Evolutionary conservation across 2,329 filamentous ascomycete genomes (phyloP), one percentile per base, ranked within the genome.

Genomic region (Cladosporium velox): DNA sequence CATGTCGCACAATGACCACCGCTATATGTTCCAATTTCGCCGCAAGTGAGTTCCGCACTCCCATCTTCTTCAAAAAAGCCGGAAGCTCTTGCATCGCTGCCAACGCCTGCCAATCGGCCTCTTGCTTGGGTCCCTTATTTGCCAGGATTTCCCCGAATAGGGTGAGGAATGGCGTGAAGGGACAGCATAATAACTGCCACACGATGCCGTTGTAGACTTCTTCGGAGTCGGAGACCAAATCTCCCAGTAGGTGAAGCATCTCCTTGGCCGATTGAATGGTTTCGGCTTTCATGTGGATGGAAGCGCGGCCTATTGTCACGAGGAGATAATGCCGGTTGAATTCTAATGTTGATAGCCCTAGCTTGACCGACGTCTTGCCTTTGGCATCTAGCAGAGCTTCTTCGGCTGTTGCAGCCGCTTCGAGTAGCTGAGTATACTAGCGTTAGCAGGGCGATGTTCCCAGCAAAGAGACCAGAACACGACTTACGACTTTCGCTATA

Each of bases 161-260:
- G 5, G 58, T 58, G 24, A 72, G 52, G 44, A 73, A 73, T 2
- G 71, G 66, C 11, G 71, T 70, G 47, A 72, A 72, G 1, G 72
- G 71, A 26, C 65, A 70, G 61, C 66, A 71, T 6, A 72, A 38
- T 28, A 71, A 38, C 30, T 70, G 68, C 71, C 71, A 73, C 15
- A 71, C 59, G n/a, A 73, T 67, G 15, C 70, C 71, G 55, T 68
- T 70, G 65, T 63, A 71, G 15, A 63, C 58, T 30, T 70, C 66
- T 38, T 70, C 64, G 8, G 69, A 67, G 38, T 72, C 67, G 7
- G 67, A 70, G 0, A 69, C 65, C 18, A 72, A 52, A 5, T 67
- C 34, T 35, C 64, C n/a, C 4, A 73, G 68, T 4, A 68, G 28
- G 24, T 51, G 38, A 12, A 73, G 68, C 67, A 72, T 69, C 54